phyloP scores from a whole-genome alignment of 169 alveolate genomes.

The Plasmodium gaboni region DNA sequence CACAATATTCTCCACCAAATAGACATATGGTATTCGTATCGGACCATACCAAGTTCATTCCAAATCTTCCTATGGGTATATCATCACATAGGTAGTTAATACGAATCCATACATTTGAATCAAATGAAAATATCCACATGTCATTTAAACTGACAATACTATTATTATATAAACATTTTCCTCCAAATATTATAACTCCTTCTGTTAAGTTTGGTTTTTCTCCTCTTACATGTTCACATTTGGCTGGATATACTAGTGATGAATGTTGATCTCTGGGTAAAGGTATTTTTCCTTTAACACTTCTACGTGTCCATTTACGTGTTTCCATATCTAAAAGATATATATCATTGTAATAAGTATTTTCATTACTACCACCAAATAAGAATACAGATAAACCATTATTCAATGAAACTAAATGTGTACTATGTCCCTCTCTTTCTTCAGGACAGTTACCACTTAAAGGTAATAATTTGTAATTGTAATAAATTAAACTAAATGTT shows the following conservation, averaged over 20 bases:
- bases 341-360: slow-evolving; percentile 87
- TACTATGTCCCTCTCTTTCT: slow-evolving; percentile 89
- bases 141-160: slow-evolving; percentile 88
- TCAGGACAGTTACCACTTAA: slow-evolving; percentile 88
- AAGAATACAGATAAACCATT: slow-evolving; percentile 84
- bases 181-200: slow-evolving; percentile 74
- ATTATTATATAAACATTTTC: slow-evolving; percentile 79
- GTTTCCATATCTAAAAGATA: slow-evolving; percentile 88
- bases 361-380: slow-evolving; percentile 90
- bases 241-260: slow-evolving; percentile 90
- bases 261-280: slow-evolving; percentile 90
- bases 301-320: slow-evolving; percentile 81
- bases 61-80: slow-evolving; percentile 91
- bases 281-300: slow-evolving; percentile 85
- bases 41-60: slow-evolving; percentile 91
- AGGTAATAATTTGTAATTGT: slow-evolving; percentile 85
- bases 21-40: slow-evolving; percentile 88
- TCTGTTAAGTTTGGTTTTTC: slow-evolving; percentile 75
- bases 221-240: slow-evolving; percentile 85
- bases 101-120: slow-evolving; percentile 88
- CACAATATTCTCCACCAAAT: slow-evolving; percentile 91
- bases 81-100: slow-evolving; percentile 86
- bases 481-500: slow-evolving; percentile 86
- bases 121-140: slow-evolving; percentile 90
- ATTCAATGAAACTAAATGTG: slow-evolving; percentile 85